Conservation (phyloP, 2,329 filamentous ascomycete species). For the Aspergillus thermomutatus region DNA sequence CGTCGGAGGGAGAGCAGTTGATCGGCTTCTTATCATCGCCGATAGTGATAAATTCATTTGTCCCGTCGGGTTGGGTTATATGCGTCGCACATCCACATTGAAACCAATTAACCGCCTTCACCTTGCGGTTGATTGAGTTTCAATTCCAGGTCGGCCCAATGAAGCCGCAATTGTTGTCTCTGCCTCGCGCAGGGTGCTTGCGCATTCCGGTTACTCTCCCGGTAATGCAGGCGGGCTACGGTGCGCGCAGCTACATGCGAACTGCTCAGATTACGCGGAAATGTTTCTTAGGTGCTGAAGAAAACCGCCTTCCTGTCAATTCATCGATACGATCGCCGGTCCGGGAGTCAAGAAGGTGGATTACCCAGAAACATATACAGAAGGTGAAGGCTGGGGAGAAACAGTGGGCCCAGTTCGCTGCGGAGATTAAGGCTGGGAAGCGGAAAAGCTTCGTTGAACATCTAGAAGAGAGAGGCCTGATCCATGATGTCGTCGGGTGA, state of each 20-base stretch:
- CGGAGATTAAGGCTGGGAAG: conserved; percentile 43
- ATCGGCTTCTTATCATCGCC: conserved; percentile 17
- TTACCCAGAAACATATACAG: conserved; percentile 35
- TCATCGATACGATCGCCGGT: background rate
- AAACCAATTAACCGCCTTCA: background rate
- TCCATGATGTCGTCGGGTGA: conserved; percentile 48
- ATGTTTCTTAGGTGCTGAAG: conserved; percentile 10
- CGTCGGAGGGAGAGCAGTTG: conserved; percentile 9
- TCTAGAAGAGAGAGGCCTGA: conserved; percentile 44
- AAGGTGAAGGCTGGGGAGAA: conserved; percentile 38
- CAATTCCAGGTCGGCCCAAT: conserved; percentile 17
- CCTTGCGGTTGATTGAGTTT: conserved; percentile 4
- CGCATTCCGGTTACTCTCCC: conserved; percentile 9
- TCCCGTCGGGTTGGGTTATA: background rate
- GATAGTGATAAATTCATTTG: background rate
- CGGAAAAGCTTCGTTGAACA: conserved; percentile 43
- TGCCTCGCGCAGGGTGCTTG: conserved; percentile 22
- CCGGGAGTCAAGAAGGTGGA: conserved; percentile 31
- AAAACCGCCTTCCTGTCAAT: conserved; percentile 12
- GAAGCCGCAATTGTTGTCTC: conserved; percentile 20
- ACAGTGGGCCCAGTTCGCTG: conserved; percentile 39
- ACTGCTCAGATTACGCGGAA: conserved; percentile 17
- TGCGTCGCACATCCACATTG: too few species aligned
- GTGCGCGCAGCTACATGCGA: conserved; percentile 23
- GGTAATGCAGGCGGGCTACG: conserved; percentile 13